Evolutionary conservation across 164 flowering plant species (phyloP), one percentile per base, ranked within the genome.

Genomic region (Dillenia suffruticosa): DNA sequence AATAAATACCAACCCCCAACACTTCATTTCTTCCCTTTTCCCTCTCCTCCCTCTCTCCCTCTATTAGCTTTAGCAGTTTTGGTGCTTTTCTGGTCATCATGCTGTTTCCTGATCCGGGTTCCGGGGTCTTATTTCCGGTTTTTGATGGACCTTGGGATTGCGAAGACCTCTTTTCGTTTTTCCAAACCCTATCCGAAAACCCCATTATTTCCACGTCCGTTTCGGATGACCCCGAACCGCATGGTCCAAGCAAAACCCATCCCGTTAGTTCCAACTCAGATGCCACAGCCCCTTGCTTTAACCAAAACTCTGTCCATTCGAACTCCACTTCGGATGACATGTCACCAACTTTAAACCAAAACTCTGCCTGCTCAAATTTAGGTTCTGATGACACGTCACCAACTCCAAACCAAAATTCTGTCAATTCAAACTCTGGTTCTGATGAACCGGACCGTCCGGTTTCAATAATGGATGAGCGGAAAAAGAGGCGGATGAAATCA

Each of bases 11-110:
- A 26, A 40, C 11, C 81, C 58, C 80, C 76, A 62, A 49, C 73
- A 54, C 58, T 61, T 62, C 87, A 56, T 63, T 80, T 67, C 93
- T 83, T 88, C 97, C 96, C 94, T 85, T 88, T 91, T 70, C 81
- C 81, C 71, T 69, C 76, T 65, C 76, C 74, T 55, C 43, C 77
- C 67, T 66, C 13, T 58, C 65, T 56, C 63, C 70, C 70, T 48
- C 26, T 62, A 66, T 67, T 66, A 19, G 62, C 46, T 32, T 17
- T 17, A 46, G 58, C 45, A 26, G 43, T 7, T 32, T 32, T 12
- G 48, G 63, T 62, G 12, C 44, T 71, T 59, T 58, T 12, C 49
- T 51, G 46, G 63, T 70, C 5, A 32, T 32, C 79, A 81, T 84
- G 83, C 45, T 71, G 68, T 68, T 81, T 40, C 51, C 70, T 64